Percentiles rank a stretch among this genome's conserved stretches.
Evolutionary conservation across 768 basidiomycete species (phyloP).

Genomic region (Royoungia palumana): DNA sequence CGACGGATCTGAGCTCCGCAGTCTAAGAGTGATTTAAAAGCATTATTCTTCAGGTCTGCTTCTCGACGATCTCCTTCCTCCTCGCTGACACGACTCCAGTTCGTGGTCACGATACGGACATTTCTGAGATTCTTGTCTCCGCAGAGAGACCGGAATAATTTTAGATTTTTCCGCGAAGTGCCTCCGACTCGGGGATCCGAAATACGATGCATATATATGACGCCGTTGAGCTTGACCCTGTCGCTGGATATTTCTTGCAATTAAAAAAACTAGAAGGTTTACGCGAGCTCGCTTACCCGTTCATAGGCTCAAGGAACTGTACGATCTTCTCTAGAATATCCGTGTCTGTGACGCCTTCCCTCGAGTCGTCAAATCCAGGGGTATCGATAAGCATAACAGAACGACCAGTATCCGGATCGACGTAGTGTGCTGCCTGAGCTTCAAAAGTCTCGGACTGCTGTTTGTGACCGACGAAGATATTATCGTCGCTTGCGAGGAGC

Average conservation of each 20-base stretch:
- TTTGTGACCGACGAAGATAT: conserved; percentile 4
- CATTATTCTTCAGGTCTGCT: conserved; percentile 32
- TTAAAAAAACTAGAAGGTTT: neutral
- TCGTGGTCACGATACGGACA: conserved; percentile 46
- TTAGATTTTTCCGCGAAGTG: conserved; percentile 39
- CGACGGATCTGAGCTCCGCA: conserved; percentile 40
- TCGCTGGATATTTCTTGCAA: neutral
- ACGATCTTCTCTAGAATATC: conserved; percentile 21
- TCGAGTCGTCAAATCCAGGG: conserved; percentile 8
- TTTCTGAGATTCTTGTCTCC: conserved; percentile 40
- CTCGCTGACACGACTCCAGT: conserved; percentile 38
- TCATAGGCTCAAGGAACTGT: neutral
- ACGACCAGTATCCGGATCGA: neutral
- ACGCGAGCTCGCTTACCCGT: neutral
- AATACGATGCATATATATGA: conserved; percentile 47
- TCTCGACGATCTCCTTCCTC: conserved; percentile 26
- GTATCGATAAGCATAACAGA: conserved; percentile 19
- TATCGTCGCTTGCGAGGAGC: conserved; percentile 1
- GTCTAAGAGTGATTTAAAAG: conserved; percentile 41
- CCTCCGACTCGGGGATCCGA: conserved; percentile 41
- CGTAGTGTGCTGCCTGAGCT: neutral
- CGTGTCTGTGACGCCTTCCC: conserved; percentile 12
- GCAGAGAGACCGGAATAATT: conserved; percentile 45
- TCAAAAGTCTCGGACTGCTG: conserved; percentile 5
- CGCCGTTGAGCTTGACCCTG: conserved; percentile 32